phyloP scores from a whole-genome alignment of 305 asterid genomes.

The Solanum aculeatissimum region DNA sequence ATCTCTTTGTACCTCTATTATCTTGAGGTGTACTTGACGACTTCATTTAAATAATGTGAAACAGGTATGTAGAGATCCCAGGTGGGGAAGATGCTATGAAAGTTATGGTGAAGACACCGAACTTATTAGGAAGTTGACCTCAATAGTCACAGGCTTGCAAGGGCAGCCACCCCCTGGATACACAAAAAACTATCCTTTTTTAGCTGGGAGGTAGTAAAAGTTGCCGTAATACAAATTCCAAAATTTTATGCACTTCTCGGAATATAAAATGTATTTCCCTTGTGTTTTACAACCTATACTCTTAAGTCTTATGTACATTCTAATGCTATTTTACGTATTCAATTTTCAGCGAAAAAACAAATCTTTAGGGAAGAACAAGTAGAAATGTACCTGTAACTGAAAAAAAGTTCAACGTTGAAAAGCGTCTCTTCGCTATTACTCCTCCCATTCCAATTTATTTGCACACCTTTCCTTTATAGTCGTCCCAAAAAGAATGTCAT shows the following conservation, averaged over 20 bases:
- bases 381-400: neutral
- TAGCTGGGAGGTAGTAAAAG: constrained; percentile 32
- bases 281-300: neutral
- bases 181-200: constrained; percentile 28
- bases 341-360: neutral
- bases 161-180: constrained; percentile 33
- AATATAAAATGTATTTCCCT: neutral
- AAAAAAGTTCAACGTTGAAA: neutral
- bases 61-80: constrained; percentile 41
- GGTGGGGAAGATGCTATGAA: constrained; percentile 50
- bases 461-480: too few species aligned
- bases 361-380: neutral
- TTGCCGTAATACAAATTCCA: neutral
- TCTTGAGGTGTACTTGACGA: neutral
- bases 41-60: neutral
- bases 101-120: constrained; percentile 39
- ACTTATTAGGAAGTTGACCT: constrained; percentile 31
- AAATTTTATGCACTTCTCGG: neutral
- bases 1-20: neutral
- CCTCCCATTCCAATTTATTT: too few species aligned
- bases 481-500: too few species aligned
- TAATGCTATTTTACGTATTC: neutral
- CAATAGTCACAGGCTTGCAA: constrained; percentile 30
- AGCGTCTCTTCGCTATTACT: neutral
- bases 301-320: neutral